Evolutionary conservation across 495 filamentous ascomycete genomes (phyloP).

Genomic region (Aspergillus bertholletiae): DNA sequence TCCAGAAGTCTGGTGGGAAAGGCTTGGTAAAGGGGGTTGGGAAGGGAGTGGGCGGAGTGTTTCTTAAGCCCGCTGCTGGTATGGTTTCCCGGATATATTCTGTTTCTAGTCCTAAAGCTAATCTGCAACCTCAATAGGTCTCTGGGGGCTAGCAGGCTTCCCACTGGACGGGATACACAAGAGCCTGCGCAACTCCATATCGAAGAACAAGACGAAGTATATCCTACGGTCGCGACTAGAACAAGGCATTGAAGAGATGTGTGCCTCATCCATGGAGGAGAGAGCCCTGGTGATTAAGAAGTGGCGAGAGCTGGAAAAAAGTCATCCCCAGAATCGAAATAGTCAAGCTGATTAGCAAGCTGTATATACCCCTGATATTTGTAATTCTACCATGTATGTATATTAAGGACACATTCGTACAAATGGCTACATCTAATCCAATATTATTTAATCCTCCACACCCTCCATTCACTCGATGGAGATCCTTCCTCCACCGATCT

Average conservation of each 20-base stretch:
- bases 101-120: no score
- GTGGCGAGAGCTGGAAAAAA: conserved; percentile 23
- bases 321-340: conserved; percentile 5
- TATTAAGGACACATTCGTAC: conserved; percentile 3
- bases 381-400: neutral
- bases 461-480: neutral
- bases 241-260: conserved; percentile 64
- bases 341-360: neutral
- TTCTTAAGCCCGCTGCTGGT: conserved; percentile 70
- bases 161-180: conserved; percentile 73
- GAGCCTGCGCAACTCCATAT: conserved; percentile 61
- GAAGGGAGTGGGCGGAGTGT: conserved; percentile 68
- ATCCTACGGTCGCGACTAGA: conserved; percentile 68
- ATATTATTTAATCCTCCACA: neutral
- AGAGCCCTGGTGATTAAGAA: conserved; percentile 15
- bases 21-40: conserved; percentile 75
- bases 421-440: neutral
- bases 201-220: conserved; percentile 62
- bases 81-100: conserved; percentile 13
- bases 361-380: neutral
- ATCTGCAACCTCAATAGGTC: conserved; percentile 20
- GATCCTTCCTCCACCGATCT: neutral
- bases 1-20: conserved; percentile 61
- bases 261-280: conserved; percentile 12
- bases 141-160: conserved; percentile 69